phyloP scores from a whole-genome alignment of 148 eudicot species.

The Limonium bicolor region DNA sequence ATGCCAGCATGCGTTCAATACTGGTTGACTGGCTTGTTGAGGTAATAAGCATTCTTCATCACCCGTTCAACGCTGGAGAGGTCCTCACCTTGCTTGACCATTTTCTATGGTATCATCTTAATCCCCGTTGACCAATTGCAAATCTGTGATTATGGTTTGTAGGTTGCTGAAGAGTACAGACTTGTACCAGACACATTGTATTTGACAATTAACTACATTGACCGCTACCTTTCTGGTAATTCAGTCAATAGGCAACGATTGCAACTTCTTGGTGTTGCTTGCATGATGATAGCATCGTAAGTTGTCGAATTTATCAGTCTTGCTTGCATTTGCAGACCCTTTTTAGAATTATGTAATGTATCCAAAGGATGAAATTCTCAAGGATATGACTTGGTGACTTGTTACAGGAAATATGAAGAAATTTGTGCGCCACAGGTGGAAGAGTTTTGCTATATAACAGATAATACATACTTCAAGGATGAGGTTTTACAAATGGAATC shows the following conservation, averaged over 20 bases:
- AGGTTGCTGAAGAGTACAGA: conserved; percentile 95
- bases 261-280: conserved; percentile 87
- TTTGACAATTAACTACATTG: conserved; percentile 81
- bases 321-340: not conserved
- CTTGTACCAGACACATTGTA: conserved; percentile 92
- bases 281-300: conserved; percentile 99
- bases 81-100: too few relatives aligned
- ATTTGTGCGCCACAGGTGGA: conserved; percentile 98
- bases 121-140: too few relatives aligned
- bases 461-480: conserved; percentile 86
- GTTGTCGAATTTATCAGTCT: conserved; percentile 5
- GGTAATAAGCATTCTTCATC: conserved; percentile 53
- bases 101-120: too few relatives aligned
- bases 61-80: too few relatives aligned
- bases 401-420: conserved; percentile 87
- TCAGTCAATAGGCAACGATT: conserved; percentile 61
- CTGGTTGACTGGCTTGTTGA: conserved; percentile 97
- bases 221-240: conserved; percentile 89
- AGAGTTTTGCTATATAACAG: conserved; percentile 92
- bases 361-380: not conserved
- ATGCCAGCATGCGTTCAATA: conserved; percentile 86
- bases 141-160: conserved; percentile 3
- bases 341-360: not conserved
- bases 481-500: conserved; percentile 98
- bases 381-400: not conserved